Conservation (phyloP, 176 grass and related monocot genomes). For the Phoenix roebelenii region DNA sequence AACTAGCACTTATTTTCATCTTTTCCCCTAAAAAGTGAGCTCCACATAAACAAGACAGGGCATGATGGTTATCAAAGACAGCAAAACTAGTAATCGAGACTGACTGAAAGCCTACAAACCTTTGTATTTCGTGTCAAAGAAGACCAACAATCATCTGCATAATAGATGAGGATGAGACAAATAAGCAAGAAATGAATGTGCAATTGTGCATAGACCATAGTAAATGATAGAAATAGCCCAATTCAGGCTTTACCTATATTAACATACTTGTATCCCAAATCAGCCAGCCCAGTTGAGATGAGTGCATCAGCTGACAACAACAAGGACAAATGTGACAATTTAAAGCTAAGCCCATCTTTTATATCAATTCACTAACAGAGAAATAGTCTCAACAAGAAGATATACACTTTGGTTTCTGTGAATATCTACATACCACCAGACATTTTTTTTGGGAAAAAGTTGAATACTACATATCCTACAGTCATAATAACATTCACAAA, state of each 20-base stretch:
- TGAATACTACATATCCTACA: no score
- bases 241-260: constrained; percentile 60
- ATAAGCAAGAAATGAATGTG: neutral
- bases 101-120: constrained; percentile 21
- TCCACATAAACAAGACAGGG: no score
- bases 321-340: neutral
- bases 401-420: no score
- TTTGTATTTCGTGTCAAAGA: constrained; percentile 40
- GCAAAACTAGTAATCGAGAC: no score
- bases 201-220: neutral
- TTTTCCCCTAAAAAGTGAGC: no score
- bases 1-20: no score
- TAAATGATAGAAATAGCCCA: neutral
- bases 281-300: constrained; percentile 64
- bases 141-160: constrained; percentile 93
- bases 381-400: no score
- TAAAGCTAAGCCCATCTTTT: neutral
- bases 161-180: constrained; percentile 8
- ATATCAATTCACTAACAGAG: no score
- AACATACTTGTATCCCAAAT: constrained; percentile 64
- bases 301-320: constrained; percentile 68
- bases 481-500: no score
- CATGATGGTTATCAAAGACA: no score
- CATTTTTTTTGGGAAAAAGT: no score
- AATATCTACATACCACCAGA: no score